phyloP scores from a whole-genome alignment of 2,329 filamentous ascomycete species.

The Penicillium sp. region DNA sequence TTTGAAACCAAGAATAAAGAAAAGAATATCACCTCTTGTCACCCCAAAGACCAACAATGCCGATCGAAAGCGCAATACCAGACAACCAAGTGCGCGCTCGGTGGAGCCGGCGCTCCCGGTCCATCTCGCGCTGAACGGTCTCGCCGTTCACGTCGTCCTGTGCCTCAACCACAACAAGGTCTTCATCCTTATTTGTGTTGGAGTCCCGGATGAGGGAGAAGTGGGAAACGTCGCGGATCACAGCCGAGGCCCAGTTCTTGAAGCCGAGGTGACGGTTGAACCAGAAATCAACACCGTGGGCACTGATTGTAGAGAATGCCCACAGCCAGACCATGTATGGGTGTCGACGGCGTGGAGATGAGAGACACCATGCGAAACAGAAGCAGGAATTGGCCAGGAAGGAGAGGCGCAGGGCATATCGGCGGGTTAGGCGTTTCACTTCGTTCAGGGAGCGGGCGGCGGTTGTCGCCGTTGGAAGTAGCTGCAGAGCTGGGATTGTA shows the following conservation, averaged over 20 bases:
- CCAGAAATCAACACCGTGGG: slow-evolving; percentile 64
- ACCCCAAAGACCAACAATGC: slow-evolving; percentile 51
- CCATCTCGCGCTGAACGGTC: slow-evolving; percentile 46
- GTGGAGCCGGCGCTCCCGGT: slow-evolving; percentile 42
- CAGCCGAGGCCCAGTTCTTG: slow-evolving; percentile 32
- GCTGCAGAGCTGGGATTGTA: slow-evolving; percentile 75
- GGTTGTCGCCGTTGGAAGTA: slow-evolving; percentile 71
- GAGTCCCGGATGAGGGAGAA: slow-evolving; percentile 17
- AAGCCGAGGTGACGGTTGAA: slow-evolving; percentile 66
- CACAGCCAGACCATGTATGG: slow-evolving; percentile 89
- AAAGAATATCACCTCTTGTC: slow-evolving; percentile 32
- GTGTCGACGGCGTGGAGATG: slow-evolving; percentile 72
- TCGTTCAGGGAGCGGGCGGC: slow-evolving; percentile 70
- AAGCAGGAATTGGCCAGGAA: slow-evolving; percentile 70
- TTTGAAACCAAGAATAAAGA: neutral
- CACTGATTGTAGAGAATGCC: slow-evolving; percentile 54
- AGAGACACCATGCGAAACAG: slow-evolving; percentile 73
- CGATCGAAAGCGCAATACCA: slow-evolving; percentile 47
- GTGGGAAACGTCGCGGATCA: slow-evolving; percentile 47
- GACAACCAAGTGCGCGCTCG: slow-evolving; percentile 40
- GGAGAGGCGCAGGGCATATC: slow-evolving; percentile 67
- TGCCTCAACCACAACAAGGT: slow-evolving; percentile 39
- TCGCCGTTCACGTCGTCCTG: slow-evolving; percentile 49
- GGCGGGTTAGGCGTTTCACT: slow-evolving; percentile 62
- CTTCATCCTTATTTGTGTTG: slow-evolving; percentile 36